phyloP scores from a whole-genome alignment of 179 eudicot species.

The Actinidia chinensis region DNA sequence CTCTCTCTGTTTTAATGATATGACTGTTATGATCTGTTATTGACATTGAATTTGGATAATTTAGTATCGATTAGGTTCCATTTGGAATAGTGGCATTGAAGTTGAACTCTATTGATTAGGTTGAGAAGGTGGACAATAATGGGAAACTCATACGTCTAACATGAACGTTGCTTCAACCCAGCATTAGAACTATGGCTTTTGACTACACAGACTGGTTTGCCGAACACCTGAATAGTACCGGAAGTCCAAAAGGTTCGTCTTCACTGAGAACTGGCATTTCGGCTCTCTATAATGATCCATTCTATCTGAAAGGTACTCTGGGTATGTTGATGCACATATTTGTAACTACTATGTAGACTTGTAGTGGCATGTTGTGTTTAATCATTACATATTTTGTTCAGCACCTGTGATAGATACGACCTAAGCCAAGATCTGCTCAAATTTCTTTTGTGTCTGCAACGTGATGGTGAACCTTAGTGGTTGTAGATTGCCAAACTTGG shows the following conservation, averaged over 20 bases:
- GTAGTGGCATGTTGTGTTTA: too few relatives aligned
- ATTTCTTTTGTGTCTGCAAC: conserved; percentile 76
- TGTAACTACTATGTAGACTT: too few relatives aligned
- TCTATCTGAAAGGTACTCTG: conserved; percentile 52
- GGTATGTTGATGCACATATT: conserved; percentile 34
- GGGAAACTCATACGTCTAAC: conserved; percentile 17
- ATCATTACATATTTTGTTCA: too few relatives aligned
- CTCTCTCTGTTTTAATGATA: neutral
- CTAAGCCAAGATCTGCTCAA: conserved; percentile 84
- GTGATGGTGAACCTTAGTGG: conserved; percentile 77
- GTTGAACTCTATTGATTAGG: conserved; percentile 26
- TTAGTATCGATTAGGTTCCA: neutral
- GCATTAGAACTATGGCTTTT: conserved; percentile 10
- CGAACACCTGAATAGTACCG: neutral
- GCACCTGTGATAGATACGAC: conserved; percentile 77
- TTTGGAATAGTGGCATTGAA: neutral
- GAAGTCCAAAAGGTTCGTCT: conserved; percentile 31
- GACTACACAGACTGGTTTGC: conserved; percentile 10
- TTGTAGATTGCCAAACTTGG: conserved; percentile 95
- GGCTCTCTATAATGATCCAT: conserved; percentile 37
- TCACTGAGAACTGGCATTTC: conserved; percentile 52
- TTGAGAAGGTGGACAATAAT: conserved; percentile 25
- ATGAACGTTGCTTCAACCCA: neutral
- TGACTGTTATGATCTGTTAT: neutral
- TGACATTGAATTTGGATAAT: neutral